These are phyloP conservation scores for Dendrothele bispora DNA, from an alignment of 768 basidiomycete genomes.

Conservation along the genomic window DNA sequence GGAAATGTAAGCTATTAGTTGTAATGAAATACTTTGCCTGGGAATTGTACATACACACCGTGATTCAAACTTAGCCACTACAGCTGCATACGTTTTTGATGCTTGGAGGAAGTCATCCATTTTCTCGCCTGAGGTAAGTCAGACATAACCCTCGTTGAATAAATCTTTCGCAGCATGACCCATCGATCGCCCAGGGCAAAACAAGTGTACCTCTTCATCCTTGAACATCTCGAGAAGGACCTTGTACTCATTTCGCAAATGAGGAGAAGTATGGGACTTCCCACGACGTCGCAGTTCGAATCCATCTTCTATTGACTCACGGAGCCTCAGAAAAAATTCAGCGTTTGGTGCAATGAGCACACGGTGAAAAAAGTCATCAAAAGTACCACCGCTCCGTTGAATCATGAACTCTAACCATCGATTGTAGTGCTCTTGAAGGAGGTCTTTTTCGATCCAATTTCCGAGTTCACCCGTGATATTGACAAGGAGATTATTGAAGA, in stretches of 20 bases:
- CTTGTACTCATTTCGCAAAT: constrained; percentile 9
- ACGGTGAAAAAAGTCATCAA: constrained; percentile 13
- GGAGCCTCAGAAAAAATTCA: constrained; percentile 11
- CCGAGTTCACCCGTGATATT: constrained; percentile 10
- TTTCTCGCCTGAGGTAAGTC: no score
- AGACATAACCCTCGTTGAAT: constrained; percentile 10
- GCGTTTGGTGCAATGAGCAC: constrained; percentile 11
- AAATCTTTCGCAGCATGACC: constrained; percentile 5
- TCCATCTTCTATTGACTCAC: constrained; percentile 9
- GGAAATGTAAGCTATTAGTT: no score
- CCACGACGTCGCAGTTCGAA: constrained; percentile 9
- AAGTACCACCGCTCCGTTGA: constrained; percentile 6
- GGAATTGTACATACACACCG: no score
- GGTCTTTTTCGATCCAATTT: no score
- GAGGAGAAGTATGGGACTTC: constrained; percentile 8
- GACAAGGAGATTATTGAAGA: constrained; percentile 16
- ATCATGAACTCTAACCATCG: constrained; percentile 12
- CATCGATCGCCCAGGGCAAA: constrained; percentile 7
- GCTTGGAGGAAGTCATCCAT: no score
- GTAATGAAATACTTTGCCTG: no score
- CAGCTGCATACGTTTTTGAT: no score
- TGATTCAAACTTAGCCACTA: no score
- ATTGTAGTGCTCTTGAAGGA: constrained; percentile 22
- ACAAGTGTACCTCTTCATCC: constrained; percentile 11
- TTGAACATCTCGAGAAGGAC: constrained; percentile 6